Conservation (phyloP, 345 rosid species). For the Citrus unshiu region DNA sequence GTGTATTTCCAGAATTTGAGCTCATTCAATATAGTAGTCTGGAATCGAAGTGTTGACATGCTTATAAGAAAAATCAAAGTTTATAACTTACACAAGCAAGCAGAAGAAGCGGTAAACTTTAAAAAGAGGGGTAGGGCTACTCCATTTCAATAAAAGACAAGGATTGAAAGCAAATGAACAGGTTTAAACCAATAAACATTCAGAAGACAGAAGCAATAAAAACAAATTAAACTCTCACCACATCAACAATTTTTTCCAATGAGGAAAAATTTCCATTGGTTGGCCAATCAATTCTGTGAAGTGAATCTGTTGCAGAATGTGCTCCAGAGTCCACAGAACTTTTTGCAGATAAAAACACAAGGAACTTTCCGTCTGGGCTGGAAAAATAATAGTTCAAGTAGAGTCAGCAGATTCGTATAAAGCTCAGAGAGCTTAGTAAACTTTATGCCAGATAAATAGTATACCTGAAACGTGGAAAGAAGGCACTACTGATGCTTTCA, state of each 20-base stretch:
- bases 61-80: neutral
- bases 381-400: conserved; percentile 17
- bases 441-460: conserved; percentile 5
- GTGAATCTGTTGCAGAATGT: conserved; percentile 68
- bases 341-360: conserved; percentile 69
- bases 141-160: neutral
- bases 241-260: conserved; percentile 49
- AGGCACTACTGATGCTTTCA: conserved; percentile 71
- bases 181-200: neutral
- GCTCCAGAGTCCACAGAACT: conserved; percentile 78
- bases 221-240: conserved; percentile 45
- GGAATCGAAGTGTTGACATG: neutral
- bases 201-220: neutral
- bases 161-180: neutral
- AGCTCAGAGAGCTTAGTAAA: neutral
- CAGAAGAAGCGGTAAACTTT: neutral
- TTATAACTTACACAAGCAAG: neutral
- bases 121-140: too few relatives aligned
- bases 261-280: conserved; percentile 38
- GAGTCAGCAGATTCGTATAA: conserved; percentile 4
- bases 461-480: conserved; percentile 81
- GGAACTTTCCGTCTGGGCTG: conserved; percentile 86
- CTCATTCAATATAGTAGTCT: neutral
- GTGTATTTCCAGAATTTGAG: neutral
- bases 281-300: conserved; percentile 80